Evolutionary conservation across 371 early-diverging fungal species (phyloP).

Genomic region (Mortierella sp.): DNA sequence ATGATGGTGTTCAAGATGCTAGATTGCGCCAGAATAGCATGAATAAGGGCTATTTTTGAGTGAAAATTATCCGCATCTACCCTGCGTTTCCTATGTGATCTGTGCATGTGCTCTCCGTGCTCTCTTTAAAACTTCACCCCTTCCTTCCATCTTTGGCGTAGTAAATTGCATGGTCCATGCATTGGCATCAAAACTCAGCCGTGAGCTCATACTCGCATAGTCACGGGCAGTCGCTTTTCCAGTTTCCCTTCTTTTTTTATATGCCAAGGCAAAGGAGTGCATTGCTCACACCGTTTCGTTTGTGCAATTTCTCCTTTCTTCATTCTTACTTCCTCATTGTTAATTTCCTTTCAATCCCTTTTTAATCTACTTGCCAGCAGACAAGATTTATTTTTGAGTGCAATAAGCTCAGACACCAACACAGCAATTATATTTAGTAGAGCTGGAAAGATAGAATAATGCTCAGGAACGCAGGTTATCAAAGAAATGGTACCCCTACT

Average conservation of each 20-base stretch:
- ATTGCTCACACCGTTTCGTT: neutral
- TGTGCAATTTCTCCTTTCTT: neutral
- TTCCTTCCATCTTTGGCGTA: neutral
- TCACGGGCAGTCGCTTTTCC: neutral
- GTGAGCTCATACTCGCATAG: neutral
- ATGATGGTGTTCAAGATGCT: neutral
- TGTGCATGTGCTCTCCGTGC: neutral
- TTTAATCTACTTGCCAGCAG: neutral
- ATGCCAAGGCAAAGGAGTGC: neutral
- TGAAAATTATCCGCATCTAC: constrained; percentile 8
- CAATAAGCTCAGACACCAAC: neutral
- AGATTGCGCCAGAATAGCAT: constrained; percentile 1
- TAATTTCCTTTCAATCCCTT: neutral
- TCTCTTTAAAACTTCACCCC: neutral
- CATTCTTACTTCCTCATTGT: neutral
- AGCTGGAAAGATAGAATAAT: neutral
- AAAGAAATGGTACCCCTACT: constrained; percentile 24
- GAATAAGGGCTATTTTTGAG: neutral
- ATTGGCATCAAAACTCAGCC: neutral
- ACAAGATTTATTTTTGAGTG: too few relatives aligned
- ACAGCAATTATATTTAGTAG: neutral
- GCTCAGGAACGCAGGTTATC: constrained; percentile 29
- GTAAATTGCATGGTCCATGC: neutral
- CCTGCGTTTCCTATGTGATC: neutral
- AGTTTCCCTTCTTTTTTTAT: neutral